Evolutionary conservation across 208 protist species (phyloP).

Genomic region (Kentomonas sorsogonicus): DNA sequence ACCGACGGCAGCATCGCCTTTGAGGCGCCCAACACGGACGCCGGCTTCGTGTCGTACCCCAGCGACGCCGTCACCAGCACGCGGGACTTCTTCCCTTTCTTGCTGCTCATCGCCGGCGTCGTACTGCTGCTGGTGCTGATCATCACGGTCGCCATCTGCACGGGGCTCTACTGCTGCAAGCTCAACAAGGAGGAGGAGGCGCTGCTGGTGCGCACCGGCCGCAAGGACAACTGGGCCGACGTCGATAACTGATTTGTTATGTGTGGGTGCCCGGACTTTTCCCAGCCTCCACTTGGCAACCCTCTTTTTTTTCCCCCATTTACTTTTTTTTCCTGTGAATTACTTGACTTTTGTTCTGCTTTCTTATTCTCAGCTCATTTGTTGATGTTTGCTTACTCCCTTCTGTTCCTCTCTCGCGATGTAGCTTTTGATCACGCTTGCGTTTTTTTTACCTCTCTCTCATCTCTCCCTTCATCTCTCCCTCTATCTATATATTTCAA

Average conservation of each 20-base stretch:
- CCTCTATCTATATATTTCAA: background rate
- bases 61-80: too few relatives aligned
- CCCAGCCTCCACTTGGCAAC: too few relatives aligned
- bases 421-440: background rate
- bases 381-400: constrained; percentile 1
- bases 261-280: too few relatives aligned
- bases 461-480: background rate
- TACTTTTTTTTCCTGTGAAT: background rate
- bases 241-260: too few relatives aligned
- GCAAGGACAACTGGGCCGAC: background rate
- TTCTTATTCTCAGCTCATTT: constrained; percentile 4
- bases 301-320: background rate
- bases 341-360: constrained; percentile 4
- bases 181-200: background rate
- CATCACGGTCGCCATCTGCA: background rate
- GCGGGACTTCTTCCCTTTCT: too few relatives aligned
- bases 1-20: too few relatives aligned
- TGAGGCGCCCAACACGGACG: too few relatives aligned
- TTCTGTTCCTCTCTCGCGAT: background rate
- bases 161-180: background rate
- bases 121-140: too few relatives aligned
- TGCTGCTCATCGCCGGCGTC: too few relatives aligned
- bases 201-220: background rate
- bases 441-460: background rate
- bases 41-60: too few relatives aligned